Base-by-base conservation (phyloP, 106 monocot genomes). In the Agapanthus africanus region DNA sequence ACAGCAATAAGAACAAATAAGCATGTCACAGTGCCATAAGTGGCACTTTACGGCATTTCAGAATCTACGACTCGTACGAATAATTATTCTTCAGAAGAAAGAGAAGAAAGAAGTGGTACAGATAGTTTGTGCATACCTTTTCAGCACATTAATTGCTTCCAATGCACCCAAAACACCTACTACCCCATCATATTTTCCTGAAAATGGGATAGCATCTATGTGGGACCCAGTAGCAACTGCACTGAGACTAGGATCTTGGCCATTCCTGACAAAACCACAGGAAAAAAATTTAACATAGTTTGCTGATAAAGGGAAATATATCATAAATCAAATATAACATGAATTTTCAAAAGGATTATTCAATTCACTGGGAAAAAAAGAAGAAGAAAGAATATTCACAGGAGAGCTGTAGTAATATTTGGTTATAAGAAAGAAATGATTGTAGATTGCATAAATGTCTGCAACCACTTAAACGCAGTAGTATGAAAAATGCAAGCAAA, bases 111-210 rank as follows among this genome's bases (percentile, higher is more conserved):
- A n/a, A n/a, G n/a, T n/a, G n/a, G n/a, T n/a, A n/a, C n/a, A n/a
- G 4, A 67, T 40, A 21, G 37, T 14, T 32, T 68, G 26, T 70
- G 42, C 54, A 19, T 11, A 91, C 95, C 95, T 95, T 88, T 81
- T 95, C 35, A 95, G 74, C 23, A 84, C 78, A 80, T 82, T 84
- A 56, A 95, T 84, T 74, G 95, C 95, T 84, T 91, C 91, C 39
- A 95, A 40, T 68, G 95, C 95, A 68, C 95, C 95, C 71, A 95
- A 82, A 62, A 95, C 95, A 70, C 95, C 95, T 67, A 91, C 88
- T 4, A 95, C 91, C n/a, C 95, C 95, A 77, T 95, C 95, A 80
- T 88, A 95, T 79, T 91, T 95, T 71, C 95, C 95, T 34, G 95
- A 95, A 77, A 74, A 89, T 60, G 95, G 95, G 70, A 95, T 95